These are phyloP conservation scores for Mycosphaerella sp. DNA, from an alignment of 2,329 filamentous ascomycete species.

Conservation along the genomic window DNA sequence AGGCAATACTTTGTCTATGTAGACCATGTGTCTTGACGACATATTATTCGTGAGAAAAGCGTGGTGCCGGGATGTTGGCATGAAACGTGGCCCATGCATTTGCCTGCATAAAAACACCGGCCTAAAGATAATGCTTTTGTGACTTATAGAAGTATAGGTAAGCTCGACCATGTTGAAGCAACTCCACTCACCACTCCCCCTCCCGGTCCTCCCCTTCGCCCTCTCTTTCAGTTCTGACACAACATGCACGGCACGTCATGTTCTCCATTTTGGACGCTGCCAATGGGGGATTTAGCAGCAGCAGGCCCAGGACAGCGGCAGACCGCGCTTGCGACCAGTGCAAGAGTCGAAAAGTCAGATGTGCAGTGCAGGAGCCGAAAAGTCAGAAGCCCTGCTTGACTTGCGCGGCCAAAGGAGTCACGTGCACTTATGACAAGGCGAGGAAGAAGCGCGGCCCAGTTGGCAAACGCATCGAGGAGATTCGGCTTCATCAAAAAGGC, in stretches of 20 bases:
- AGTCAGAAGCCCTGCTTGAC: constrained; percentile 23
- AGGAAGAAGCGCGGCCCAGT: constrained; percentile 39
- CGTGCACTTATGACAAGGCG: constrained; percentile 39
- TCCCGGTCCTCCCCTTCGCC: neutral
- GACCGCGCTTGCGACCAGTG: constrained; percentile 40
- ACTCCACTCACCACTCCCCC: no score
- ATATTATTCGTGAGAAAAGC: no score
- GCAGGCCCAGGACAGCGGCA: constrained; percentile 18
- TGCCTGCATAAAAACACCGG: no score
- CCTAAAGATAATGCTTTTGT: no score
- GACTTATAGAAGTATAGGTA: no score
- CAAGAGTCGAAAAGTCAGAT: constrained; percentile 38
- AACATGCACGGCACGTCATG: constrained; percentile 16
- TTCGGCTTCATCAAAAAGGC: constrained; percentile 32
- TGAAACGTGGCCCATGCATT: no score
- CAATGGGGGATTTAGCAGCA: constrained; percentile 11
- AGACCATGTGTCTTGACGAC: no score
- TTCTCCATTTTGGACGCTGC: constrained; percentile 23
- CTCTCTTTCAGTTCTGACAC: neutral
- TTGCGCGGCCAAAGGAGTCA: constrained; percentile 36
- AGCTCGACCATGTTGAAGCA: no score
- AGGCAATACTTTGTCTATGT: no score
- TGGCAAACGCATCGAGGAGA: constrained; percentile 35
- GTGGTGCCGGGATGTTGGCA: no score
- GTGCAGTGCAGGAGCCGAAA: constrained; percentile 24